Conservation (phyloP, 2,329 filamentous ascomycete species). For the Aspergillus fumigatus region DNA sequence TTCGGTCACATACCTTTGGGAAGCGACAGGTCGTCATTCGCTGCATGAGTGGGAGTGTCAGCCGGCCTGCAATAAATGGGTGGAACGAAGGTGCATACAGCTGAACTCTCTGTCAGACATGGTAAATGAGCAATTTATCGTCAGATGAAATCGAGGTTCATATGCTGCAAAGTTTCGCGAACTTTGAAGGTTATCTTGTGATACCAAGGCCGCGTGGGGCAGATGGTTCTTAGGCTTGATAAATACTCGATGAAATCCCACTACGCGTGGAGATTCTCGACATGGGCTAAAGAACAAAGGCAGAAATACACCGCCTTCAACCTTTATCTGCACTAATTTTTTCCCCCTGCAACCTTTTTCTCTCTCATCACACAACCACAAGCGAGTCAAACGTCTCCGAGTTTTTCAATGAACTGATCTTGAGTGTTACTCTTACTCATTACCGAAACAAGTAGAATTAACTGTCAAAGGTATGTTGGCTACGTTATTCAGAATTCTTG, state of each 20-base stretch:
- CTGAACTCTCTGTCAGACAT: constrained; percentile 56
- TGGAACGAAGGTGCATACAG: constrained; percentile 32
- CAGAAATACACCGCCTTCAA: constrained; percentile 24
- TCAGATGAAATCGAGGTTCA: background rate
- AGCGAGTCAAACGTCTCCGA: background rate
- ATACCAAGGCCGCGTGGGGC: constrained; percentile 18
- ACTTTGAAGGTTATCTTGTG: constrained; percentile 3
- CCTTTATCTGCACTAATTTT: constrained; percentile 17
- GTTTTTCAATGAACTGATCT: constrained; percentile 1
- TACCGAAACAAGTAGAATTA: constrained; percentile 1
- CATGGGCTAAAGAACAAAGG: constrained; percentile 17
- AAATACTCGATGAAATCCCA: constrained; percentile 4
- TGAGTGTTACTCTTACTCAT: background rate
- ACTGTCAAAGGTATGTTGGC: constrained; percentile 23
- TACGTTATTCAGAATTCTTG: constrained; percentile 6
- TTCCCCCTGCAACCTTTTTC: constrained; percentile 15
- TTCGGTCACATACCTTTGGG: constrained; percentile 47
- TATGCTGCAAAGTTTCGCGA: background rate
- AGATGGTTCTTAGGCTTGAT: constrained; percentile 4
- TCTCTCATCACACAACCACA: constrained; percentile 10
- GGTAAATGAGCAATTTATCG: constrained; percentile 4
- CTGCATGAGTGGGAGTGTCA: constrained; percentile 30
- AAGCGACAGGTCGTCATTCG: constrained; percentile 56
- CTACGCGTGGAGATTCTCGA: constrained; percentile 11
- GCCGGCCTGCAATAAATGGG: constrained; percentile 12